Conservation (phyloP, 176 grass and related monocot species). For the Musa troglodytarum region DNA sequence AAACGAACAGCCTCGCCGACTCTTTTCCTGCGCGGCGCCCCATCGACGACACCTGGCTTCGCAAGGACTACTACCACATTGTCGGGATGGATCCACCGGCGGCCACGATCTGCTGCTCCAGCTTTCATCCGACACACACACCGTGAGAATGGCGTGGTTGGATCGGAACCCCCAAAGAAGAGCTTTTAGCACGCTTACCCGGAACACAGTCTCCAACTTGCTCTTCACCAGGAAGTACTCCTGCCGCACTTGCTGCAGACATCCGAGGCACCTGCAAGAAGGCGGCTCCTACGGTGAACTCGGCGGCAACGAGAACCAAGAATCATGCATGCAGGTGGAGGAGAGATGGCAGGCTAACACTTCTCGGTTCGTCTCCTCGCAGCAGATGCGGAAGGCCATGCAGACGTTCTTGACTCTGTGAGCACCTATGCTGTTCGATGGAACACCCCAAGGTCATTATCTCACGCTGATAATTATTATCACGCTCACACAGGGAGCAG, state of each 20-base stretch:
- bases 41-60: too few relatives aligned
- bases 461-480: background rate
- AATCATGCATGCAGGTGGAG: background rate
- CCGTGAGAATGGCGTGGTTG: background rate
- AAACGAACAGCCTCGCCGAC: background rate
- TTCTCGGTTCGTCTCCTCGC: constrained; percentile 17
- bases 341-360: constrained; percentile 5
- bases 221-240: constrained; percentile 29
- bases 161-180: background rate
- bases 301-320: too few relatives aligned
- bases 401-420: constrained; percentile 32
- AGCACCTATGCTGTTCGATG: constrained; percentile 30
- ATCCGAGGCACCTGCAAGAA: constrained; percentile 20
- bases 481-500: too few relatives aligned
- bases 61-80: constrained; percentile 18
- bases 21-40: background rate
- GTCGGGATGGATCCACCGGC: constrained; percentile 31
- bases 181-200: constrained; percentile 11
- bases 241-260: constrained; percentile 20
- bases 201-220: constrained; percentile 34
- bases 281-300: too few relatives aligned
- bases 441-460: background rate
- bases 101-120: constrained; percentile 33
- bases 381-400: constrained; percentile 24
- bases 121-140: constrained; percentile 16